Evolutionary conservation across 176 grass and related monocot species (phyloP).

Genomic region (Pharus latifolius): DNA sequence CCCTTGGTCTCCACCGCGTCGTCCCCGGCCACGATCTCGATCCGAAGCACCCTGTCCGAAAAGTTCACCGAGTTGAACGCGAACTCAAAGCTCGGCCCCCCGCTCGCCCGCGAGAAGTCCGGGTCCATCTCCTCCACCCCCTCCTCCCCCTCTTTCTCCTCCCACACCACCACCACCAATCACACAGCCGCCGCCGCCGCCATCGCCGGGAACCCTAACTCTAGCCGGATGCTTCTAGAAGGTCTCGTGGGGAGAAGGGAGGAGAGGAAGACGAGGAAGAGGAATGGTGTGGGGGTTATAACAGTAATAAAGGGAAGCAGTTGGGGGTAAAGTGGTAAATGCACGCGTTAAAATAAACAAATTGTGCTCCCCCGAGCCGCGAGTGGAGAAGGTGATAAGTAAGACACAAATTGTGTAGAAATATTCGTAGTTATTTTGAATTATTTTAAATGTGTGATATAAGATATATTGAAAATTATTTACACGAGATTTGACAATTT

Average conservation of each 20-base stretch:
- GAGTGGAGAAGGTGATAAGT: too few species aligned
- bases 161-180: background rate
- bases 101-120: constrained; percentile 61
- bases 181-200: background rate
- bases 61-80: constrained; percentile 93
- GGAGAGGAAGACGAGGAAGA: background rate
- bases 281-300: background rate
- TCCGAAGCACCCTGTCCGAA: constrained; percentile 82
- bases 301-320: too few species aligned
- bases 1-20: constrained; percentile 39
- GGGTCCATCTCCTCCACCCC: constrained; percentile 45
- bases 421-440: too few species aligned
- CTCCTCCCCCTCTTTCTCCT: background rate
- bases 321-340: too few species aligned
- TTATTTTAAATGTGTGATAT: too few species aligned
- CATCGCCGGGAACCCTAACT: constrained; percentile 10
- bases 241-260: background rate
- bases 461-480: too few species aligned
- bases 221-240: background rate
- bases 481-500: too few species aligned
- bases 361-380: too few species aligned
- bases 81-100: constrained; percentile 67
- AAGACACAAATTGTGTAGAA: too few species aligned
- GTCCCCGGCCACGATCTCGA: constrained; percentile 67
- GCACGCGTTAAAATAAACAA: too few species aligned